Conservation (phyloP, 2,329 filamentous ascomycete genomes). For the Myrmaecium sp. region DNA sequence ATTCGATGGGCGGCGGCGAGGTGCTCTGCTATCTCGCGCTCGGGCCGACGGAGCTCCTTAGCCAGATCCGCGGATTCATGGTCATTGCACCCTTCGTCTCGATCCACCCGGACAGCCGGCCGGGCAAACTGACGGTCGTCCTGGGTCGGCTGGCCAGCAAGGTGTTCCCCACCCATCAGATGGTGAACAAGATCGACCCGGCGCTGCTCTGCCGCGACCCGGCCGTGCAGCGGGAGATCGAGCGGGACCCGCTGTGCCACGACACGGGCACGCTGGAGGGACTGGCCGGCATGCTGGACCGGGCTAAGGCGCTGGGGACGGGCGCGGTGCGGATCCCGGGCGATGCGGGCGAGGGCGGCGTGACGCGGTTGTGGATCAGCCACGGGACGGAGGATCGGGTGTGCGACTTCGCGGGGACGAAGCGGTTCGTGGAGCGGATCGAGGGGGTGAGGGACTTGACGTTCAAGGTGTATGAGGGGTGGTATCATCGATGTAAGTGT, state of each 20-base stretch:
- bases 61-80: slow-evolving; percentile 53
- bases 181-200: slow-evolving; percentile 47
- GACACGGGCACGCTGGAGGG: slow-evolving; percentile 76
- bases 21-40: slow-evolving; percentile 42
- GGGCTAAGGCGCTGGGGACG: slow-evolving; percentile 42
- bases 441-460: slow-evolving; percentile 53
- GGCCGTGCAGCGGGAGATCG: slow-evolving; percentile 41
- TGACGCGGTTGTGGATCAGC: slow-evolving; percentile 50
- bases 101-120: slow-evolving; percentile 48
- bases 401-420: slow-evolving; percentile 42
- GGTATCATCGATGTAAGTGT: slow-evolving; percentile 50
- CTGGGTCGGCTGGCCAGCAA: slow-evolving; percentile 50
- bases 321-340: slow-evolving; percentile 33
- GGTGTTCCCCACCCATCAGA: slow-evolving; percentile 49
- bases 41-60: slow-evolving; percentile 34
- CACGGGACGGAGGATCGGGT: slow-evolving; percentile 64
- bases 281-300: slow-evolving; percentile 59
- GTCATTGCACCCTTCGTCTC: slow-evolving; percentile 66
- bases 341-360: slow-evolving; percentile 30
- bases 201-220: slow-evolving; percentile 51
- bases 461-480: slow-evolving; percentile 59
- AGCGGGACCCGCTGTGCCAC: slow-evolving; percentile 56
- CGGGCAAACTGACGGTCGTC: slow-evolving; percentile 44
- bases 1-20: slow-evolving; percentile 81
- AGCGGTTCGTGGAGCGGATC: too few relatives aligned